These are phyloP conservation scores for Teratosphaeria pseudoeucalypti DNA, from an alignment of 2,329 filamentous ascomycete genomes.

Conservation along the genomic window DNA sequence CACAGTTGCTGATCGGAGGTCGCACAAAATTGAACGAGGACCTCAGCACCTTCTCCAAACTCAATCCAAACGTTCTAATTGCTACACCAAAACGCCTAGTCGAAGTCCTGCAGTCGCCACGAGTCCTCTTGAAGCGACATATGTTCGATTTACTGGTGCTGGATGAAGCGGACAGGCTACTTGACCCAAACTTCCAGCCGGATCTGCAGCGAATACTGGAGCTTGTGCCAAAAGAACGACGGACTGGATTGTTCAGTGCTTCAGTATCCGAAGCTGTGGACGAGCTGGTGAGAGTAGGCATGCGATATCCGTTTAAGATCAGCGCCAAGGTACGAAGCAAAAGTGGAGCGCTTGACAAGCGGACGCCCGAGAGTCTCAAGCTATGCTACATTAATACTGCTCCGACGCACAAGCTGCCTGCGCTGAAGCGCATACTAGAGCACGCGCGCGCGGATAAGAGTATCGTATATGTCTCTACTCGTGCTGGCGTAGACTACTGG, in stretches of 20 bases:
- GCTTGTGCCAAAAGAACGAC: slow-evolving; percentile 78
- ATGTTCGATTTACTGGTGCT: slow-evolving; percentile 80
- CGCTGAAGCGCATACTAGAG: slow-evolving; percentile 59
- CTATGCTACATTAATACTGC: slow-evolving; percentile 74
- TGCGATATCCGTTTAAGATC: slow-evolving; percentile 91
- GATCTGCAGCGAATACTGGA: slow-evolving; percentile 78
- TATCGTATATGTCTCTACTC: slow-evolving; percentile 89
- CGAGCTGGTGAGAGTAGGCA: slow-evolving; percentile 80
- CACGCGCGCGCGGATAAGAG: slow-evolving; percentile 59
- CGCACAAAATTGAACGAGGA: slow-evolving; percentile 75
- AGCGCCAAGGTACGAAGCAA: slow-evolving; percentile 79
- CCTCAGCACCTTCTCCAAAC: slow-evolving; percentile 69
- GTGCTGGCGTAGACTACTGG: slow-evolving; percentile 91
- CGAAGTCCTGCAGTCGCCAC: slow-evolving; percentile 72
- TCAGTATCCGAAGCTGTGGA: slow-evolving; percentile 92
- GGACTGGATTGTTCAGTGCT: slow-evolving; percentile 89
- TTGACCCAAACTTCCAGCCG: slow-evolving; percentile 89
- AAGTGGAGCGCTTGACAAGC: slow-evolving; percentile 66
- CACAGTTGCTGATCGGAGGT: slow-evolving; percentile 81
- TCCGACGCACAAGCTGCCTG: slow-evolving; percentile 70
- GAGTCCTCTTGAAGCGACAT: slow-evolving; percentile 22
- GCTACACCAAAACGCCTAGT: slow-evolving; percentile 84
- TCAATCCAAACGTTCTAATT: slow-evolving; percentile 79
- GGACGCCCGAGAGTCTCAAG: slow-evolving; percentile 83
- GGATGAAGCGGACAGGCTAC: slow-evolving; percentile 84